A percentile compares a stretch with the other conserved stretches of the same genome.
Evolutionary conservation across 306 rosid species (phyloP).

Genomic region (Urtica urens): DNA sequence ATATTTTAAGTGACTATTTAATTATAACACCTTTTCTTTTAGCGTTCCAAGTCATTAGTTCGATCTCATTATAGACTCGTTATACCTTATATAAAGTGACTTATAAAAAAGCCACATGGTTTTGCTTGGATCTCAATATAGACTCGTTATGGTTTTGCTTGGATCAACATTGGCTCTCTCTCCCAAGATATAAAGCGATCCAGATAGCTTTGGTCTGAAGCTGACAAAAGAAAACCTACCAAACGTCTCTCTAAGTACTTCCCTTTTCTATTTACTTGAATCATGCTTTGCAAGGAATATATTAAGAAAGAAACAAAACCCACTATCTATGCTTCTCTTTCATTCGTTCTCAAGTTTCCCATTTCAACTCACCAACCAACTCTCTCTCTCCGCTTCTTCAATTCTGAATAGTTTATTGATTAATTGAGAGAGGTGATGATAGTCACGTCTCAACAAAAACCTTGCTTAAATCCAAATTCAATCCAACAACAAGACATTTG

Average conservation of each 20-base stretch:
- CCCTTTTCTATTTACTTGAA: neutral
- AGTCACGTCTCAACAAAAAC: slow-evolving; percentile 49
- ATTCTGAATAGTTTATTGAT: slow-evolving; percentile 5
- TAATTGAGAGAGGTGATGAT: slow-evolving; percentile 34
- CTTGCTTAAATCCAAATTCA: slow-evolving; percentile 77
- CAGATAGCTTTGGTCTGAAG: slow-evolving; percentile 19
- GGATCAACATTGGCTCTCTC: no score
- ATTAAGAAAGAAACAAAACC: neutral
- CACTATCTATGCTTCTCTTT: slow-evolving; percentile 1
- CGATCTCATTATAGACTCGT: no score
- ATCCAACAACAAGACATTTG: slow-evolving; percentile 31
- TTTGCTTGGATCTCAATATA: no score
- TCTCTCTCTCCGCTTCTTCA: slow-evolving; percentile 19
- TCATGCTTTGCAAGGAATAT: no score
- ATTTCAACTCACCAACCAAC: slow-evolving; percentile 35
- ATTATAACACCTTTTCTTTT: no score
- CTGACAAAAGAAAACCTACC: slow-evolving; percentile 4
- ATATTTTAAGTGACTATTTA: no score
- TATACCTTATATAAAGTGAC: no score
- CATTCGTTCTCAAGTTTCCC: slow-evolving; percentile 9
- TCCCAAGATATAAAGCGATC: no score
- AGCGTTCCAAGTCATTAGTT: no score
- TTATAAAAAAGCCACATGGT: no score
- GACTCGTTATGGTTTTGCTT: no score
- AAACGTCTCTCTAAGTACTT: slow-evolving; percentile 10